phyloP scores from a whole-genome alignment of 495 filamentous ascomycete genomes.

The Aspergillus homomorphus region DNA sequence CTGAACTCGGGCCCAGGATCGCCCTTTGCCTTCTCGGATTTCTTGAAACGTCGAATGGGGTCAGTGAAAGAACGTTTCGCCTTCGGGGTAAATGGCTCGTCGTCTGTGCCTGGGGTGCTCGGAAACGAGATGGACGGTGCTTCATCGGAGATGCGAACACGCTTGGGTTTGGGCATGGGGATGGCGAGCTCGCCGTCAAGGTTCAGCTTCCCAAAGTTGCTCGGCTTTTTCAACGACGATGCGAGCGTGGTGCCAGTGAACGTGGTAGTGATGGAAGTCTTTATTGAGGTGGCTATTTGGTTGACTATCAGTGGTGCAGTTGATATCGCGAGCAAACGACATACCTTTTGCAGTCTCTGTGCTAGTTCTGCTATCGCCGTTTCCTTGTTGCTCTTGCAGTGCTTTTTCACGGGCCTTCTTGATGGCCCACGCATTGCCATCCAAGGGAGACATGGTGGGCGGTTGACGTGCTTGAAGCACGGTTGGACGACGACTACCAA shows the following conservation, averaged over 20 bases:
- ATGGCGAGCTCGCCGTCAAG: constrained; percentile 31
- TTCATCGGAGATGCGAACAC: constrained; percentile 4
- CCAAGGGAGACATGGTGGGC: constrained; percentile 14
- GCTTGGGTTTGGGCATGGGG: constrained; percentile 31
- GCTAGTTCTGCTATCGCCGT: neutral
- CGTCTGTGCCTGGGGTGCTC: neutral
- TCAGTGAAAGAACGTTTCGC: neutral
- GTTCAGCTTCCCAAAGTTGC: constrained; percentile 24
- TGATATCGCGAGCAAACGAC: neutral
- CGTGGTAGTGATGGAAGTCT: too few species aligned
- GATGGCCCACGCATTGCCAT: constrained; percentile 33
- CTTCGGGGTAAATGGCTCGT: too few species aligned
- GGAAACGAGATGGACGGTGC: neutral
- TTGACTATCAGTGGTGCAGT: too few species aligned
- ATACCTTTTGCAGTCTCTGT: neutral
- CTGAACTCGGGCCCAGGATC: constrained; percentile 31
- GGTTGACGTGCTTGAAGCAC: neutral
- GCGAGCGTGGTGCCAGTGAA: too few species aligned
- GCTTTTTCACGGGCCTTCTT: constrained; percentile 20
- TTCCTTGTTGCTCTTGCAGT: neutral
- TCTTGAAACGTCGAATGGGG: neutral
- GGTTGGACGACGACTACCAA: neutral
- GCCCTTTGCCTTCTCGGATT: constrained; percentile 32
- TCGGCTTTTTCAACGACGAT: neutral
- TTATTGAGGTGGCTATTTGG: neutral